phyloP scores from a whole-genome alignment of 352 stramenopile species.

The Phytophthora multivora region DNA sequence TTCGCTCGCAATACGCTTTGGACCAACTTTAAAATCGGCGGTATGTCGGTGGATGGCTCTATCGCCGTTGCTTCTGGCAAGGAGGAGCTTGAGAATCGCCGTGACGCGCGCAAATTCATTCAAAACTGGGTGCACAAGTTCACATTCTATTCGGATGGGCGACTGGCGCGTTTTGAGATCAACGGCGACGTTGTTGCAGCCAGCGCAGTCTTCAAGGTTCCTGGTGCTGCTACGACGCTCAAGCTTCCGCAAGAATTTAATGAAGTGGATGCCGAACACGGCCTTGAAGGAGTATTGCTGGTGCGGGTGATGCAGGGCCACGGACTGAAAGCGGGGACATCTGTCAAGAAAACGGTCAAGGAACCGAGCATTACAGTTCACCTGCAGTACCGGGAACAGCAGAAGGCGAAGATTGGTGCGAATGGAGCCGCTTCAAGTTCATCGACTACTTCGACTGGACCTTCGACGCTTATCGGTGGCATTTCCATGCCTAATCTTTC shows the following conservation, averaged over 20 bases:
- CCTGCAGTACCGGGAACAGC: constrained; percentile 69
- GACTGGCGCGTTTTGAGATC: constrained; percentile 88
- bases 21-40: constrained; percentile 89
- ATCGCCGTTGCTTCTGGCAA: constrained; percentile 86
- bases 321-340: constrained; percentile 72
- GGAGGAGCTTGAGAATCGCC: constrained; percentile 87
- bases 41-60: constrained; percentile 81
- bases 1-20: constrained; percentile 81
- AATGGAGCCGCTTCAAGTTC: constrained; percentile 30
- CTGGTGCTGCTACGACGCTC: constrained; percentile 80
- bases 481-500: constrained; percentile 79
- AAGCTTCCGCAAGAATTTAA: constrained; percentile 90
- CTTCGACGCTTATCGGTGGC: constrained; percentile 41
- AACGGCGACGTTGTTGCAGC: constrained; percentile 88
- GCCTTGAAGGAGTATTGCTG: constrained; percentile 65
- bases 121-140: constrained; percentile 93
- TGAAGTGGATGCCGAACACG: constrained; percentile 83
- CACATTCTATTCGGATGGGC: constrained; percentile 84
- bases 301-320: constrained; percentile 86
- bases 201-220: constrained; percentile 87
- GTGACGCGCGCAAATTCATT: constrained; percentile 82
- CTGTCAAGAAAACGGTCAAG: constrained; percentile 72
- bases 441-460: constrained; percentile 24
- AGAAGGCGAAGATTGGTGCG: constrained; percentile 38
- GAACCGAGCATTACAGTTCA: constrained; percentile 62